Percentiles rank a stretch among this genome's conserved stretches.
Conservation (phyloP, 768 basidiomycete species). For the Leucocoprinus leucothites region DNA sequence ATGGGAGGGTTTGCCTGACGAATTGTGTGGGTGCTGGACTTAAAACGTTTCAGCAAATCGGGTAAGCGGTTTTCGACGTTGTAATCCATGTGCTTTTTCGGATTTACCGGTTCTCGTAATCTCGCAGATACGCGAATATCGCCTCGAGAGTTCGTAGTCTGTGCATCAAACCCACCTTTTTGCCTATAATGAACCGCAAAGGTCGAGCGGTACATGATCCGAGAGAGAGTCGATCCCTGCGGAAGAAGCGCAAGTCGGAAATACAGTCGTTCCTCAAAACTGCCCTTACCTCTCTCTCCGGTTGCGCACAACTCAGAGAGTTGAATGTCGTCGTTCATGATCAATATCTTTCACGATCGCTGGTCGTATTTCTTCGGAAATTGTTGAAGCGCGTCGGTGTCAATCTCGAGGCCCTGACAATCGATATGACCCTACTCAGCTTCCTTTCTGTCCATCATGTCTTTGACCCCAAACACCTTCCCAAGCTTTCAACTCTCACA, state of each 20-base stretch:
- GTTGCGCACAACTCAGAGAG: slow-evolving; percentile 20
- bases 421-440: slow-evolving; percentile 22
- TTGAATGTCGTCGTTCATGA: slow-evolving; percentile 24
- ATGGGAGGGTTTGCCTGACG: slow-evolving; percentile 26
- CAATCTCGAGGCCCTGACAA: slow-evolving; percentile 17
- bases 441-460: slow-evolving; percentile 18
- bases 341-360: slow-evolving; percentile 18
- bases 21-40: slow-evolving; percentile 18
- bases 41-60: slow-evolving; percentile 21
- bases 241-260: background rate
- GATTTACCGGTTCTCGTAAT: background rate
- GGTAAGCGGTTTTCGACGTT: slow-evolving; percentile 11
- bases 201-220: background rate
- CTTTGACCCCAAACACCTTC: slow-evolving; percentile 14
- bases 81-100: background rate
- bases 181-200: slow-evolving; percentile 18
- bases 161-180: slow-evolving; percentile 25
- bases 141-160: slow-evolving; percentile 22
- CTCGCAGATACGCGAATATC: slow-evolving; percentile 18
- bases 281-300: slow-evolving; percentile 12
- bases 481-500: slow-evolving; percentile 14
- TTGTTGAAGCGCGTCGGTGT: slow-evolving; percentile 21
- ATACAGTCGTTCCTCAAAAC: slow-evolving; percentile 13
- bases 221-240: background rate
- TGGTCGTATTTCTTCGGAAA: slow-evolving; percentile 17